Base-by-base conservation (phyloP, 768 basidiomycete genomes). In the Russula vinacea region DNA sequence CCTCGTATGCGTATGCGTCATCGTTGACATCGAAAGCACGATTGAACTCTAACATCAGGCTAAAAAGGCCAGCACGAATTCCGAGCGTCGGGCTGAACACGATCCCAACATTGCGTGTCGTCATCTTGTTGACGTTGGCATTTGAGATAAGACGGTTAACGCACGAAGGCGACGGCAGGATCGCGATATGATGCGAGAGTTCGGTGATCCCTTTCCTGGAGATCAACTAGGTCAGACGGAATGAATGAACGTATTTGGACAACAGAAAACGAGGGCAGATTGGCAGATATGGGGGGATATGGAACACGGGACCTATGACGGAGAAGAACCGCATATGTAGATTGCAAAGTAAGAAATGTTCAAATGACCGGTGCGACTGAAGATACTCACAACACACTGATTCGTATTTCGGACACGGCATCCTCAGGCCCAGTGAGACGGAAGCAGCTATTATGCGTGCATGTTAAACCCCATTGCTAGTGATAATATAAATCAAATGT, bases 1-100 rank as follows among this genome's bases (percentile, higher is more conserved):
- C 57, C 22, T 65, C n/a, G n/a, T n/a, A n/a, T n/a, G n/a, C 64
- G 37, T 74, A 77, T 37, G 77, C 73, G 47, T 62, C 72, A 62
- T 71, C 72, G 67, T 83, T 86, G 57, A 93, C 92, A 70, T 93
- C 94, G 80, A 97, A 97, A 22, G 96, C 94, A 17, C 87, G 84
- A 69, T 92, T 92, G 77, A 95, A 98, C 73, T 97, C 92, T 35
- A 98, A 83, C 87, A 98, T 92, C 67, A 97, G 77, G 71, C 92
- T 94, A 76, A 98, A 95, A 49, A 98, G 90, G 8, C 93, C 93
- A 3, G 96, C 96, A n/a, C 96, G 96, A 70, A 99, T 97, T 50
- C 94, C 94, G 14, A 99, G 80, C 0, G 97, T 98, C 2, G 97
- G 97, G 68, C 94, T 95, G 77, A 98, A 98, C 26, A 98, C 96